Evolutionary conservation across 2,329 filamentous ascomycete species (phyloP), one percentile per base, ranked within the genome.

Genomic region (Magnaporthales sp.): DNA sequence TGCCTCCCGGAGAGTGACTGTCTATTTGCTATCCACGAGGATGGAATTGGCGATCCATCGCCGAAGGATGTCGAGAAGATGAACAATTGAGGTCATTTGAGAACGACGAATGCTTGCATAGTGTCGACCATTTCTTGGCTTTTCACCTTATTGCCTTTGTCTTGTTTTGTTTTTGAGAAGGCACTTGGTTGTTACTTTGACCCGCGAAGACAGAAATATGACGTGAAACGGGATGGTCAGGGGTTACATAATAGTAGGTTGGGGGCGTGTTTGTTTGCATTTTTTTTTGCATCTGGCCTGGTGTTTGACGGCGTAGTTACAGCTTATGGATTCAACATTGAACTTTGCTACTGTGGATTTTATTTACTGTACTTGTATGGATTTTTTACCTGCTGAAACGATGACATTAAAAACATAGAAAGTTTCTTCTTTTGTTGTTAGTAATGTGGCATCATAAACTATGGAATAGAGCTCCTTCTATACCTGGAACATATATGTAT

Each of bases 1-100:
- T 99, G 95, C 78, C 81, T 99, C 70, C 95, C 95, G 0, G 95
- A 99, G 80, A 96, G 92, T 73, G 96, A 99, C 77, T 96, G 92
- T 75, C 80, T 98, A 72, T 99, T 99, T 79, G 94, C 95, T 62
- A 99, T 99, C 76, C 92, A 92, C 67, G 96, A 98, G 78, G 93
- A 97, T 76, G 95, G 95, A 60, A 99, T 99, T 74, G 92, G 92
- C 30, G 95, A 99, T 76, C 95, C 95, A 61, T 91, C 90, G 68
- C 94, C 95, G 62, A 99, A 99, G 82, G 95, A 99, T 74, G 78
- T 94, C 76, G 94, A 98, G 75, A 96, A 96, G 79, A 60, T 60
- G 56, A 60, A 27, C 56, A 27, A 27, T 8, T 27, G 13, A 27
- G 9, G 24, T 10, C 10, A 11, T 11, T 8, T 2, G 56, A 27